phyloP scores from a whole-genome alignment of 2,329 filamentous ascomycete genomes.

The Ploettnerulaceae sp. region DNA sequence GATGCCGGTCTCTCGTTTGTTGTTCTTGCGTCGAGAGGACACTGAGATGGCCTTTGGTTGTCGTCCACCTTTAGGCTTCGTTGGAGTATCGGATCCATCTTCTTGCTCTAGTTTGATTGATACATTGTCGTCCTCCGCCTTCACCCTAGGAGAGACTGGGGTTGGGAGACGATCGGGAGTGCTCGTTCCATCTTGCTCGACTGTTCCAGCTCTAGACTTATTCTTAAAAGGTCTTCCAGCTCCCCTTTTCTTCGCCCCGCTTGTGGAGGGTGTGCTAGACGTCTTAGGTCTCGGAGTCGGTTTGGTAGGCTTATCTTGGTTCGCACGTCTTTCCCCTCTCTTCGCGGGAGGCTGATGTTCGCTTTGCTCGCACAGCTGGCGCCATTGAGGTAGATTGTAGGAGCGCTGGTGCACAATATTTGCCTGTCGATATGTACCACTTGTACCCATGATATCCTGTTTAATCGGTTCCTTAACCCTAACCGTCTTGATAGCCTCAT shows the following conservation, averaged over 20 bases:
- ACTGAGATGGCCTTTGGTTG: slow-evolving; percentile 59
- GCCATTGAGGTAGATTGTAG: slow-evolving; percentile 97
- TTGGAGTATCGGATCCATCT: slow-evolving; percentile 44
- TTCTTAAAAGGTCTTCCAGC: slow-evolving; percentile 24
- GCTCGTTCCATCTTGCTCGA: slow-evolving; percentile 38
- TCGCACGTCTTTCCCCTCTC: slow-evolving; percentile 71
- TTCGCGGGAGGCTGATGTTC: slow-evolving; percentile 92
- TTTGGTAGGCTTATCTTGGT: slow-evolving; percentile 34
- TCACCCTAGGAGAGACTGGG: slow-evolving; percentile 45
- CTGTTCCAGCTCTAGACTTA: slow-evolving; percentile 22
- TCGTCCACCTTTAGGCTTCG: slow-evolving; percentile 44
- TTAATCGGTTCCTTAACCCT: slow-evolving; percentile 95
- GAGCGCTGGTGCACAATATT: slow-evolving; percentile 95
- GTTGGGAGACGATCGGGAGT: slow-evolving; percentile 45
- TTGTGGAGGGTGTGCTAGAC: slow-evolving; percentile 15
- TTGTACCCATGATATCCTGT: slow-evolving; percentile 94
- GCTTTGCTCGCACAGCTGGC: slow-evolving; percentile 84
- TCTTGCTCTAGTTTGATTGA: slow-evolving; percentile 34
- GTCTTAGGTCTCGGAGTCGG: slow-evolving; percentile 32
- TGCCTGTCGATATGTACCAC: slow-evolving; percentile 92
- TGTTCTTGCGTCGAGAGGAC: slow-evolving; percentile 82
- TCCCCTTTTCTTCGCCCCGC: slow-evolving; percentile 19
- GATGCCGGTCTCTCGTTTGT: slow-evolving; percentile 70
- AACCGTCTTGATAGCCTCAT: slow-evolving; percentile 85
- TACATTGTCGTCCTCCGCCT: slow-evolving; percentile 35